Conservation (phyloP, 2,329 filamentous ascomycete species). For the Arthroderma sp. region DNA sequence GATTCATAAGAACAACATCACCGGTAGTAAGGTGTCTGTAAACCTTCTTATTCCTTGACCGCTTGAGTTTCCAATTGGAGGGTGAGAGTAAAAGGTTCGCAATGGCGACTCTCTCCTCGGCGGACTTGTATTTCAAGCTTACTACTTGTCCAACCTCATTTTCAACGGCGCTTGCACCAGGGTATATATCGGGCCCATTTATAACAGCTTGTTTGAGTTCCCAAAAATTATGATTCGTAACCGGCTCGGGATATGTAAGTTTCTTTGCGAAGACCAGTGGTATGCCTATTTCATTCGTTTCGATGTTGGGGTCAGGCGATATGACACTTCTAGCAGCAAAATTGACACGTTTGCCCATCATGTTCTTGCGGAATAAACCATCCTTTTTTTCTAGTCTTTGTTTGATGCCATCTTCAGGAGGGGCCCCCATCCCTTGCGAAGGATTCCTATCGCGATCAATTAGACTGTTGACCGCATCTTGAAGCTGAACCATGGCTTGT, state of each 20-base stretch:
- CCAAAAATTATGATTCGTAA: constrained; percentile 93
- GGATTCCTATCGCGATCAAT: constrained; percentile 84
- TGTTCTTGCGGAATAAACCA: constrained; percentile 94
- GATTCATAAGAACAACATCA: constrained; percentile 96
- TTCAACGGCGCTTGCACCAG: constrained; percentile 85
- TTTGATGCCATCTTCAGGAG: constrained; percentile 88
- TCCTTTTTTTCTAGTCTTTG: constrained; percentile 98
- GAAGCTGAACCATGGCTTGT: constrained; percentile 67
- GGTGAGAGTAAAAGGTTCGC: constrained; percentile 88
- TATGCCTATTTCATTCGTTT: constrained; percentile 97
- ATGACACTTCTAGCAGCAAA: constrained; percentile 96
- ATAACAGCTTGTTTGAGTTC: constrained; percentile 93
- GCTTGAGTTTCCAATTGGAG: constrained; percentile 59
- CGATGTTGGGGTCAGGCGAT: constrained; percentile 94
- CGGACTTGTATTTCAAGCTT: constrained; percentile 72
- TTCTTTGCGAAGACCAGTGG: constrained; percentile 96
- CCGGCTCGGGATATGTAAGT: constrained; percentile 90
- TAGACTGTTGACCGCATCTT: constrained; percentile 82
- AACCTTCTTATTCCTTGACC: constrained; percentile 84
- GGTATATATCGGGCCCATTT: constrained; percentile 87
- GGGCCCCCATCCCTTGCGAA: constrained; percentile 59
- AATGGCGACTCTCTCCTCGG: constrained; percentile 74
- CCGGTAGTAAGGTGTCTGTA: constrained; percentile 92
- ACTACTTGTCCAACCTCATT: constrained; percentile 90
- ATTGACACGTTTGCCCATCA: constrained; percentile 99